Base-by-base conservation (phyloP, 208 protist species). In the Crithidia fasciculata region DNA sequence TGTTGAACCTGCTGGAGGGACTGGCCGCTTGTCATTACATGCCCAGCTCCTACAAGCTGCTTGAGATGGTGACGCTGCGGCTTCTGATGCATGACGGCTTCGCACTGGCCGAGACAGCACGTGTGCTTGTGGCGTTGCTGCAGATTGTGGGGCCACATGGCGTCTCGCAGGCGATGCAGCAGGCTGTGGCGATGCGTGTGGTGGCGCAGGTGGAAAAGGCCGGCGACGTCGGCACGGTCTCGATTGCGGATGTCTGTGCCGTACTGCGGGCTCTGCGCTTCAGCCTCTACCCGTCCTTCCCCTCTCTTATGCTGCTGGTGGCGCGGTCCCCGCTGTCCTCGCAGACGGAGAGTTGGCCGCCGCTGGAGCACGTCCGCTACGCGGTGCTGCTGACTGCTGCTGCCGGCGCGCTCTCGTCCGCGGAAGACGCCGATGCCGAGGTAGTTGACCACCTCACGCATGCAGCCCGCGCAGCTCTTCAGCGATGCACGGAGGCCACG, bases 11-110 rank as follows among this genome's bases (percentile, higher is more conserved):
- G 4, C 37, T 92, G 18, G 86, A 95, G 58, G 92, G 89, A 0
- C 82, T 96, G 37, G 85, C 92, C 2, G 18, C 6, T 2, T 96
- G 92, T 50, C 69, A 76, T 28, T 85, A 85, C 62, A 47, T 79
- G 8, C 89, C 92, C 16, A 81, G 78, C 12, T 83, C 79, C 15
- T 85, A 87, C 74, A 73, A 72, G 43, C 84, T 87, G 45, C 58
- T 95, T 18, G 82, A 96, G 54, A 86, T 87, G 83, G 88, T 91
- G n/a, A 54, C 90, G 58, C 59, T 89, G 6, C 89, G 92, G 18
- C 37, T 81, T 13, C 49, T 86, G 58, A 80, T 80, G 54, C 37
- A 47, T 18, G 79, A 52, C 47, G 45, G 37, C 45, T 76, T 86
- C 69, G 74, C 80, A 0, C 49, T 87, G 0, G 18, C 36, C 2